A percentile compares a stretch with the other conserved stretches of the same genome.
Evolutionary conservation across 2,329 filamentous ascomycete genomes (phyloP).

Genomic region (Lasiodiplodia sp.): DNA sequence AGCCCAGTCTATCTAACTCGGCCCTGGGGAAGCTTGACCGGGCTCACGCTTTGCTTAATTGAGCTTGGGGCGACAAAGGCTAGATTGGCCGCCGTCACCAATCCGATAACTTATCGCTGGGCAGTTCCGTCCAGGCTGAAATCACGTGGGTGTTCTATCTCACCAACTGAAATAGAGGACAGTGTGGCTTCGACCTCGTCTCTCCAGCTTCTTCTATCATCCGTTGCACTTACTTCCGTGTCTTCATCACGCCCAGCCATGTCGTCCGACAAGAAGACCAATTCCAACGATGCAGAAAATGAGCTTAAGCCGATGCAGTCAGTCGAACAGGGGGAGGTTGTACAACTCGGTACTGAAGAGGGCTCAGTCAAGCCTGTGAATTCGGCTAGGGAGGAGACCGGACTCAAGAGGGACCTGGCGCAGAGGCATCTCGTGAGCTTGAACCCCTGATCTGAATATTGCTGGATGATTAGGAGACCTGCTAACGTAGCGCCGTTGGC

Average conservation of each 20-base stretch:
- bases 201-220: too few species aligned
- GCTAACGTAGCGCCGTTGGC: background rate
- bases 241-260: too few species aligned
- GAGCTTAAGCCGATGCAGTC: background rate
- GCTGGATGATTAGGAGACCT: too few species aligned
- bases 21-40: background rate
- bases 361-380: background rate
- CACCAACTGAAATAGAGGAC: too few species aligned
- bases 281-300: background rate
- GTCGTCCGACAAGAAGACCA: background rate
- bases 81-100: background rate
- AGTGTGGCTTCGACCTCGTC: too few species aligned
- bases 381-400: background rate
- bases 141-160: too few species aligned
- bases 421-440: background rate
- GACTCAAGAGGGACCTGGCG: background rate
- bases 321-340: background rate
- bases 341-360: background rate
- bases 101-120: background rate
- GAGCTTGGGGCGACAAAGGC: background rate
- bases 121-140: too few species aligned
- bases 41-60: background rate
- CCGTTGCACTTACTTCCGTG: too few species aligned
- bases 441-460: rapidly evolving
- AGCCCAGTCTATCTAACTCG: background rate